phyloP scores from a whole-genome alignment of 805 yeast genomes.

The Suhomyces pyralidae region DNA sequence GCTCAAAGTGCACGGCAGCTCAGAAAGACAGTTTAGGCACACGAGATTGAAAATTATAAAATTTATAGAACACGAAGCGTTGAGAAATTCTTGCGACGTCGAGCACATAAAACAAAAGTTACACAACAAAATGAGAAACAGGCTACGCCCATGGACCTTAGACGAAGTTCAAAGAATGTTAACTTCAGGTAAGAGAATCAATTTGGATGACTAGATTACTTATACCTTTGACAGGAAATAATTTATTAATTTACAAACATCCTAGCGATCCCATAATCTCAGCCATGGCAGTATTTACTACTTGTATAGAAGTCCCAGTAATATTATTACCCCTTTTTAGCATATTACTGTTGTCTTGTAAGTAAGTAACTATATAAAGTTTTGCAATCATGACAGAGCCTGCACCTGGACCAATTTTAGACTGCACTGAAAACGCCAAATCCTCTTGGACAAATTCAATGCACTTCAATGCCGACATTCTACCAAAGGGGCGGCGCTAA shows the following conservation, averaged over 20 bases:
- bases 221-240: background rate
- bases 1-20: slow-evolving; percentile 28
- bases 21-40: slow-evolving; percentile 28
- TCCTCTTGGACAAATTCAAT: background rate
- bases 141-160: slow-evolving; percentile 29
- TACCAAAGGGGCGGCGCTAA: background rate
- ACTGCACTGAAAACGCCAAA: background rate
- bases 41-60: slow-evolving; percentile 26
- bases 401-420: background rate
- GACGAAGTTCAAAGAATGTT: slow-evolving; percentile 34
- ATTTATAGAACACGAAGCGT: slow-evolving; percentile 30
- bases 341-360: background rate
- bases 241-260: too few relatives aligned
- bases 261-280: background rate
- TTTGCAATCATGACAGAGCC: background rate
- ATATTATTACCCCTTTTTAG: background rate
- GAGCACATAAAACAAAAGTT: slow-evolving; percentile 25
- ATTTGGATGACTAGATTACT: slow-evolving; percentile 15
- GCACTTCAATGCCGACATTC: background rate
- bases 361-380: too few relatives aligned
- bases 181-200: slow-evolving; percentile 24
- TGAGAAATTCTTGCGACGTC: slow-evolving; percentile 13
- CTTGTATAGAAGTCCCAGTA: background rate
- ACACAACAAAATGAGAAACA: slow-evolving; percentile 27
- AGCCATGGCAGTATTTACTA: background rate